phyloP scores from a whole-genome alignment of 805 yeast species.

The Candida pseudoglaebosa region DNA sequence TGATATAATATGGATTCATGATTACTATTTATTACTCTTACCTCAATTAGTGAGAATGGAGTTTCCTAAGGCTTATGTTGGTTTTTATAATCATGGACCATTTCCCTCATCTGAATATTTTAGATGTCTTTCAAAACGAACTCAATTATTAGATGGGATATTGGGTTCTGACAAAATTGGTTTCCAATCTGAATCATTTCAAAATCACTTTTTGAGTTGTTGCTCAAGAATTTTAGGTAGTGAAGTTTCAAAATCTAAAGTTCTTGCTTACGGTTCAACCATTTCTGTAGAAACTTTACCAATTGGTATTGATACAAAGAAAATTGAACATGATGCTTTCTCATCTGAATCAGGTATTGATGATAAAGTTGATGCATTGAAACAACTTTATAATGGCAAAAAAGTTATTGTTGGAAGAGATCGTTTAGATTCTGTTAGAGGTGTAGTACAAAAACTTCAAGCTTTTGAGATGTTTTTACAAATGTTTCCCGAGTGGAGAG shows the following conservation, averaged over 20 bases:
- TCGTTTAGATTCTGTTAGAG: constrained; percentile 84
- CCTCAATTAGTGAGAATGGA: constrained; percentile 82
- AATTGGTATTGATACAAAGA: constrained; percentile 79
- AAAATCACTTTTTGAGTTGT: constrained; percentile 87
- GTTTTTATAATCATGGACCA: constrained; percentile 83
- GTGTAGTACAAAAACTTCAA: constrained; percentile 87
- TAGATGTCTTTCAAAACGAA: constrained; percentile 80
- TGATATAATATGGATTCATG: constrained; percentile 90
- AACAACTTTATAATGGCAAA: constrained; percentile 56
- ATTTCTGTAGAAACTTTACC: constrained; percentile 76
- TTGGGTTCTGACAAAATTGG: constrained; percentile 84
- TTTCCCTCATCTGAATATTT: constrained; percentile 94
- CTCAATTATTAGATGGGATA: constrained; percentile 82
- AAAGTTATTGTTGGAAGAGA: constrained; percentile 93
- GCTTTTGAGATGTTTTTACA: constrained; percentile 86
- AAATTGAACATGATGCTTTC: constrained; percentile 63
- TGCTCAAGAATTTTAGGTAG: constrained; percentile 85
- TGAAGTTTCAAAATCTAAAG: constrained; percentile 55
- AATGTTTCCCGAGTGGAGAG: constrained; percentile 90
- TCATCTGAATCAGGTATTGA: constrained; percentile 40
- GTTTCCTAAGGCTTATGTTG: constrained; percentile 68
- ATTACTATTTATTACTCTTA: constrained; percentile 73
- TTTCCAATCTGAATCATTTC: constrained; percentile 82
- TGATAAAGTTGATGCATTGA: constrained; percentile 61
- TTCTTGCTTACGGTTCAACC: constrained; percentile 72